phyloP scores from a whole-genome alignment of 2,329 filamentous ascomycete genomes.

The Rutstroemia sp. region DNA sequence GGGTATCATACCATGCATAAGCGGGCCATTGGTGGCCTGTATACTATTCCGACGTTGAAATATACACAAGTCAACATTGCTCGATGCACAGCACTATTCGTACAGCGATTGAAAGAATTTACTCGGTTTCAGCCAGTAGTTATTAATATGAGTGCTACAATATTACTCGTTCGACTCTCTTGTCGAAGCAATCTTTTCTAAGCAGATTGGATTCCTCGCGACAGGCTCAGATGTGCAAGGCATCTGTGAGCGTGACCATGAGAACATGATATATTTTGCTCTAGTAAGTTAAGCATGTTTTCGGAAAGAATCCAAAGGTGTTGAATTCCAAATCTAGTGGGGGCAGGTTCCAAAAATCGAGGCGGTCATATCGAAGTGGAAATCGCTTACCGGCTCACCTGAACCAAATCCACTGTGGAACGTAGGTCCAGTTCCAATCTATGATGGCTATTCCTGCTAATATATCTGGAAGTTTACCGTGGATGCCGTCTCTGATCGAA shows the following conservation, averaged over 20 bases:
- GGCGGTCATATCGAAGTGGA: neutral
- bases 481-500: no score
- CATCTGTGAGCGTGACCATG: neutral
- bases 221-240: neutral
- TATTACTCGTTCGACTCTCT: constrained; percentile 5
- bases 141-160: constrained; percentile 1
- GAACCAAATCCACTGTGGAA: neutral
- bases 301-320: neutral
- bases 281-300: neutral
- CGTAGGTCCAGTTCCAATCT: neutral
- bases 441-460: neutral
- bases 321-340: neutral
- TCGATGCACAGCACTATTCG: neutral
- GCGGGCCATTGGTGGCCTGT: neutral
- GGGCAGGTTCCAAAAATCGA: neutral
- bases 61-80: neutral
- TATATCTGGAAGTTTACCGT: no score
- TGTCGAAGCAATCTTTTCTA: neutral
- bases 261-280: neutral
- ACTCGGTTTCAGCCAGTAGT: neutral
- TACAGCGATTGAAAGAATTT: neutral
- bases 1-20: neutral
- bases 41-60: neutral
- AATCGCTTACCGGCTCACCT: neutral
- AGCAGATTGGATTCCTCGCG: neutral